Conservation (phyloP, 192 early-diverging fungal species). For the Backusella sp. region DNA sequence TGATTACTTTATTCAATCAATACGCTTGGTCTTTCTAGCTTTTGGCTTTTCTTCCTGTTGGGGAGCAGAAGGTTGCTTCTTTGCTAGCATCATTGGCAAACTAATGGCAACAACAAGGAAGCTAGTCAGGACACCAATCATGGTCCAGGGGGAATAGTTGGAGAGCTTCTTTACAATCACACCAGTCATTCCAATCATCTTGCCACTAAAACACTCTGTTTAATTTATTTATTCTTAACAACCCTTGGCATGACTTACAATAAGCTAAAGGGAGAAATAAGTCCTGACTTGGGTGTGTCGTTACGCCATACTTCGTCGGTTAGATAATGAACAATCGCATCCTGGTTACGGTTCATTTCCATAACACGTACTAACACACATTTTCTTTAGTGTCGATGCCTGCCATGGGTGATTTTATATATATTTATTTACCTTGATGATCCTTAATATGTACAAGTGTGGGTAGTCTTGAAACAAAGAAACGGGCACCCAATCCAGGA, state of each 20-base stretch:
- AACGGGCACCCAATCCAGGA: conserved; percentile 30
- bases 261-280: conserved; percentile 25
- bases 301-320: conserved; percentile 12
- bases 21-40: conserved; percentile 15
- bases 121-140: conserved; percentile 8
- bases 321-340: not conserved
- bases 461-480: conserved; percentile 34
- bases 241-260: conserved; percentile 10
- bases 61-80: not conserved
- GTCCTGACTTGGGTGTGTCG: not conserved
- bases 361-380: conserved; percentile 13
- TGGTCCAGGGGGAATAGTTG: conserved; percentile 7
- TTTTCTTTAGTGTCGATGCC: too few species aligned
- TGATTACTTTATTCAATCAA: conserved; percentile 15
- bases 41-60: not conserved
- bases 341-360: not conserved
- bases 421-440: conserved; percentile 21
- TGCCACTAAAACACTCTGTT: not conserved
- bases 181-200: conserved; percentile 7
- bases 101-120: conserved; percentile 9
- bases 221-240: not conserved
- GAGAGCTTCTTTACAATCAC: conserved; percentile 14
- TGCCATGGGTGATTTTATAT: too few species aligned
- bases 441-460: conserved; percentile 36
- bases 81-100: not conserved